Percentiles rank a stretch among this genome's conserved stretches.
Evolutionary conservation across 768 basidiomycete genomes (phyloP).

Genomic region (Pisolithus albus): DNA sequence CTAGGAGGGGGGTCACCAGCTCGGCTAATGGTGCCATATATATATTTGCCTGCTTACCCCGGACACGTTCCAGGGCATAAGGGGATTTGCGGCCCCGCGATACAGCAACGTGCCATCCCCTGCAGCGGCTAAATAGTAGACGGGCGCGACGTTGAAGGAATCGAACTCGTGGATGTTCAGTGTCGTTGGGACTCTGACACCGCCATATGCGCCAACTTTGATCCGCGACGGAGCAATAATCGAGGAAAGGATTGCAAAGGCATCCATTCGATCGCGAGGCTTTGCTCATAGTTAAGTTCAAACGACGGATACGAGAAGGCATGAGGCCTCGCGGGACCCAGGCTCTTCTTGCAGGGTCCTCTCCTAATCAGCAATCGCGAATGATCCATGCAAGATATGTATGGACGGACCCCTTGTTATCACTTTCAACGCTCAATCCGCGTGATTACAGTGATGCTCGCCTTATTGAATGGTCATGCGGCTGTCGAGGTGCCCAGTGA

Average conservation of each 20-base stretch:
- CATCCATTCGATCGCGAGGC: background rate
- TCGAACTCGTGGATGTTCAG: background rate
- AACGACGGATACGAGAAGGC: background rate
- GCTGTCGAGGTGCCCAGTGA: background rate
- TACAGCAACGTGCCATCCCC: background rate
- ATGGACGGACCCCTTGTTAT: conserved; percentile 1
- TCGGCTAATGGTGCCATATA: background rate
- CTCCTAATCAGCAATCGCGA: conserved; percentile 5
- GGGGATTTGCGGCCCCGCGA: conserved; percentile 14
- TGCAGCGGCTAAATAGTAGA: background rate
- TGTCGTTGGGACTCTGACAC: too few relatives aligned
- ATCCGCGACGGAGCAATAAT: background rate
- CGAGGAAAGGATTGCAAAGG: background rate
- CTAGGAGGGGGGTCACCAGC: conserved; percentile 10
- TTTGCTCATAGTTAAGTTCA: too few relatives aligned
- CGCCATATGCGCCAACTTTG: background rate
- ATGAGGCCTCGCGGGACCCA: conserved; percentile 9
- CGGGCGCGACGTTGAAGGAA: background rate
- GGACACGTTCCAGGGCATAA: conserved; percentile 26
- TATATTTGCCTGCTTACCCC: background rate
- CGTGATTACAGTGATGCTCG: conserved; percentile 7
- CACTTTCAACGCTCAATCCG: background rate
- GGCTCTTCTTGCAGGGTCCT: conserved; percentile 16
- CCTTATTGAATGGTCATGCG: background rate
- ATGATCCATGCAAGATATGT: conserved; percentile 13